Base-by-base conservation (phyloP, 2,329 filamentous ascomycete genomes). In the Elsinoe australis region DNA sequence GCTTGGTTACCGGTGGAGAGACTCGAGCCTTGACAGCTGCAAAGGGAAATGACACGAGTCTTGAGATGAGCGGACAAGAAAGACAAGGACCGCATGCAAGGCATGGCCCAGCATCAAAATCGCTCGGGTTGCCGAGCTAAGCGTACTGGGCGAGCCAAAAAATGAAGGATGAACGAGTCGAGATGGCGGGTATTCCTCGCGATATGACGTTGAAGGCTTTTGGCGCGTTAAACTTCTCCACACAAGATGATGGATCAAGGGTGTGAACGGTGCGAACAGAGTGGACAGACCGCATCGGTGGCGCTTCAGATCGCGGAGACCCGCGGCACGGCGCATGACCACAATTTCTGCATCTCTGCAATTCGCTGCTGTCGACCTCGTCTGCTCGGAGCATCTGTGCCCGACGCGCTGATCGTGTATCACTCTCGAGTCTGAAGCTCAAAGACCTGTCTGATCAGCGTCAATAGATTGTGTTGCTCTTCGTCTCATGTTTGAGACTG, bases 201-300 rank as follows among this genome's bases (percentile, higher is more conserved):
- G 39, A 44, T n/a, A 44, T 44, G 39, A 44, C 39, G 39, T 32
- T 18, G 39, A 17, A 15, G 39, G n/a, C n/a, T n/a, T n/a, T n/a
- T n/a, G n/a, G n/a, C n/a, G n/a, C n/a, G 21, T 21, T 17, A 4
- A 32, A 9, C 22, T 28, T 32, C 39, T 44, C 39, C 39, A 24
- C 39, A 44, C 17, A 44, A 4, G 12, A 10, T 10, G 35, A 39
- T 39, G 34, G 18, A 2, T n/a, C n/a, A n/a, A n/a, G n/a, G n/a
- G n/a, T n/a, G n/a, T n/a, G n/a, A n/a, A n/a, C n/a, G n/a, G n/a
- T n/a, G n/a, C n/a, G n/a, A 9, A 9, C 17, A 19, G 32, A 38
- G 19, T 10, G 10, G 21, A 14, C 19, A 19, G 35, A 24, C 21
- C 35, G 35, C 35, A 22, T 39, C 19, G 35, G 35, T 39, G 35